A percentile compares a stretch with the other conserved stretches of the same genome.
Evolutionary conservation across 208 protist genomes (phyloP).

Genomic region (Acanthamoeba quina): DNA sequence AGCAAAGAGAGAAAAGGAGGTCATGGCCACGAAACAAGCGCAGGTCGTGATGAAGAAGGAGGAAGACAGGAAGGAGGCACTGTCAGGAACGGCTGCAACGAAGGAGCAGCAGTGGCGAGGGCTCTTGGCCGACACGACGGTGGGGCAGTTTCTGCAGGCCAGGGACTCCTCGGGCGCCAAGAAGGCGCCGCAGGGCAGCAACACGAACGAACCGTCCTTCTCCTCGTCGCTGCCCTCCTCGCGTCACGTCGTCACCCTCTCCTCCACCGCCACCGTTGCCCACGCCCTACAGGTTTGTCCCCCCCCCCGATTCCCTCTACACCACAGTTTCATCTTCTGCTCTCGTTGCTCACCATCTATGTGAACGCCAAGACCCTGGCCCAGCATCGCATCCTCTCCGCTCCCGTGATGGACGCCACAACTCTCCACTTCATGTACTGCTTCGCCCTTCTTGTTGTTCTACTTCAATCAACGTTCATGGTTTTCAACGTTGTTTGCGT

Average conservation of each 20-base stretch:
- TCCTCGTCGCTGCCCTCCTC: not conserved
- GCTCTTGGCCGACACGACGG: not conserved
- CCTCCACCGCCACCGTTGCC: not conserved
- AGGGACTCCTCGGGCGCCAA: not conserved
- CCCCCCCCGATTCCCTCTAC: too few species aligned
- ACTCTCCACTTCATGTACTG: not conserved
- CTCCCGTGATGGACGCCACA: constrained; percentile 1
- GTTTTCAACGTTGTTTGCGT: too few species aligned
- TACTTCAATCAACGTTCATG: too few species aligned
- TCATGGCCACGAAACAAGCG: too few species aligned
- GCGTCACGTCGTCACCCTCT: not conserved
- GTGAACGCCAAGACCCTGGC: not conserved
- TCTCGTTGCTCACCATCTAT: too few species aligned
- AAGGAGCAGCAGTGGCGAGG: not conserved
- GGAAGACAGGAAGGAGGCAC: too few species aligned
- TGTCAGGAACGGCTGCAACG: too few species aligned
- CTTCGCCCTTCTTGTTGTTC: too few species aligned
- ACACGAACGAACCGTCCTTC: not conserved
- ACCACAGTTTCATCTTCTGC: too few species aligned
- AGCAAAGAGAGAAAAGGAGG: too few species aligned
- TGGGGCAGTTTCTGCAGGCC: not conserved
- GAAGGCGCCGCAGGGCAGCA: not conserved
- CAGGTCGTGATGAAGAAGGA: too few species aligned
- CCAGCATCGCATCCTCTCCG: not conserved
- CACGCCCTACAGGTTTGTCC: not conserved